A percentile compares a stretch with the other conserved stretches of the same genome.
phyloP scores from a whole-genome alignment of 495 filamentous ascomycete species.

The Hypomontagnella monticulosa region DNA sequence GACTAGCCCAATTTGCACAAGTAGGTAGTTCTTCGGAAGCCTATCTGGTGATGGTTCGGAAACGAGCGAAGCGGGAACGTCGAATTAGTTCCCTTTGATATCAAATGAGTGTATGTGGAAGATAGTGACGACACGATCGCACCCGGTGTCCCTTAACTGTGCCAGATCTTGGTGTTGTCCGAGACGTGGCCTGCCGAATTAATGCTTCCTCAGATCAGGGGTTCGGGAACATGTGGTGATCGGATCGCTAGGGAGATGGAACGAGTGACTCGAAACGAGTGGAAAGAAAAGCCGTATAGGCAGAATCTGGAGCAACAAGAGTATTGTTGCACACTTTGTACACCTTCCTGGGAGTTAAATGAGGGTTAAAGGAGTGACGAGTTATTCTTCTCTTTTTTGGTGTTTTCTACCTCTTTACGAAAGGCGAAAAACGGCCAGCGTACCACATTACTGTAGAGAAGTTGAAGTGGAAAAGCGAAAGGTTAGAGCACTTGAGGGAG shows the following conservation, averaged over 20 bases:
- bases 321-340: constrained; percentile 15
- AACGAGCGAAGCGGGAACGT: constrained; percentile 34
- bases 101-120: constrained; percentile 36
- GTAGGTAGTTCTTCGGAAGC: constrained; percentile 7
- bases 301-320: constrained; percentile 26
- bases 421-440: constrained; percentile 27
- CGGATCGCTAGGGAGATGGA: constrained; percentile 35
- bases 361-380: constrained; percentile 37
- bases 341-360: constrained; percentile 8
- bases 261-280: constrained; percentile 41
- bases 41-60: constrained; percentile 28
- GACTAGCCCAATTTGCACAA: constrained; percentile 29
- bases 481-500: constrained; percentile 3
- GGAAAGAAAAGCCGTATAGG: constrained; percentile 27
- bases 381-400: constrained; percentile 25
- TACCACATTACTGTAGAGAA: constrained; percentile 25
- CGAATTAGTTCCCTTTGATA: constrained; percentile 26
- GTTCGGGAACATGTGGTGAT: constrained; percentile 34
- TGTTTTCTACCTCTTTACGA: constrained; percentile 31
- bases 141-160: constrained; percentile 35
- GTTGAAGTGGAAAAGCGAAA: constrained; percentile 13
- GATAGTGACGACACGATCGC: constrained; percentile 35
- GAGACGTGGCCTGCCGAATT: constrained; percentile 42
- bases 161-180: constrained; percentile 36
- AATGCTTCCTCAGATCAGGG: constrained; percentile 48